These are phyloP conservation scores for Rhizopus microsporus DNA, from an alignment of 371 early-diverging fungal species.

Conservation along the genomic window DNA sequence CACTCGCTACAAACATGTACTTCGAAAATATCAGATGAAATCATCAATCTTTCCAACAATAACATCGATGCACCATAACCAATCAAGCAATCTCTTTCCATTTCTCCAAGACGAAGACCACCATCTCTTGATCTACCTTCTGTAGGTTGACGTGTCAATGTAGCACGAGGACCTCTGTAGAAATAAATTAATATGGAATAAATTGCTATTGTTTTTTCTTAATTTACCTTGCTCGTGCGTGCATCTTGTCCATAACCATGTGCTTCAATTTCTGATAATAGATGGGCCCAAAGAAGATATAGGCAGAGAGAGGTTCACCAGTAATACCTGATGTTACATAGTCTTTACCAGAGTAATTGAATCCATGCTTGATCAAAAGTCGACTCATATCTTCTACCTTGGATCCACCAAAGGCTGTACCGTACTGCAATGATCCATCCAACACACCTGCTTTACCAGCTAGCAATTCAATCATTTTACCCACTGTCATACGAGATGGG, in stretches of 20 bases:
- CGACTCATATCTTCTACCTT: slow-evolving; percentile 96
- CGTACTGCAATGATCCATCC: slow-evolving; percentile 94
- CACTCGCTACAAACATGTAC: slow-evolving; percentile 91
- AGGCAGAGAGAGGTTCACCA: slow-evolving; percentile 92
- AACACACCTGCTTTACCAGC: slow-evolving; percentile 98
- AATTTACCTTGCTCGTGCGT: slow-evolving; percentile 87
- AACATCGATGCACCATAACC: slow-evolving; percentile 97
- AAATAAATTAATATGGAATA: not conserved
- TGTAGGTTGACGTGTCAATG: slow-evolving; percentile 97
- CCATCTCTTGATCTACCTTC: slow-evolving; percentile 99
- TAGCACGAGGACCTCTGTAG: slow-evolving; percentile 90
- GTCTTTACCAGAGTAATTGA: slow-evolving; percentile 99
- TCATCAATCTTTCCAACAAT: slow-evolving; percentile 94
- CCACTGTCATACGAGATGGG: slow-evolving; percentile 99
- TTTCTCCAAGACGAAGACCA: slow-evolving; percentile 98
- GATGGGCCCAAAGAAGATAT: slow-evolving; percentile 98
- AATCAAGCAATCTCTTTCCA: slow-evolving; percentile 99
- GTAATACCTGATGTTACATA: slow-evolving; percentile 93
- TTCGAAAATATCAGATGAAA: slow-evolving; percentile 94
- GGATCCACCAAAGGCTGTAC: slow-evolving; percentile 97
- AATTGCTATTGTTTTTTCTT: not conserved
- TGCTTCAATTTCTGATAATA: slow-evolving; percentile 99
- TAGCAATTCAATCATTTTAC: slow-evolving; percentile 98
- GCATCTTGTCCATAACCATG: slow-evolving; percentile 99
- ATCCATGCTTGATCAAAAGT: slow-evolving; percentile 94